A percentile compares a stretch with the other conserved stretches of the same genome.
Evolutionary conservation across 768 basidiomycete genomes (phyloP).

Genomic region (Coprinopsis cinerea): DNA sequence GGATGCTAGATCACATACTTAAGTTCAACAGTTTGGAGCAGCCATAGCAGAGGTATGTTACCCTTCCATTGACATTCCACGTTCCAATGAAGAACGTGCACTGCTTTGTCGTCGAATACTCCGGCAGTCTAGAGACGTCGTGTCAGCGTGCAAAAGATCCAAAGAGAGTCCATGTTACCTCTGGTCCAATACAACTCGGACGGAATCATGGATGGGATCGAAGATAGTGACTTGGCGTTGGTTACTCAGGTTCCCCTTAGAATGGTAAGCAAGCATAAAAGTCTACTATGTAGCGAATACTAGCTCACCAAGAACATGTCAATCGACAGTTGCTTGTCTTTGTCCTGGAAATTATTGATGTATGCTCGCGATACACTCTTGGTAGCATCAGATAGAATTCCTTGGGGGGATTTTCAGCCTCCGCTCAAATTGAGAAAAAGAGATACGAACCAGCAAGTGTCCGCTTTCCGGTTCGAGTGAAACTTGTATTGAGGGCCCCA

Average conservation of each 20-base stretch:
- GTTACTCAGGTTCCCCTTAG: constrained; percentile 84
- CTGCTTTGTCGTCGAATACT: constrained; percentile 77
- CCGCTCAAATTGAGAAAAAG: neutral
- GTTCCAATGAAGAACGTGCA: constrained; percentile 83
- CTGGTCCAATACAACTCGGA: constrained; percentile 62
- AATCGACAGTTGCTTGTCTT: constrained; percentile 88
- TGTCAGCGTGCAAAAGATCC: no score
- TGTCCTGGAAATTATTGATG: constrained; percentile 97
- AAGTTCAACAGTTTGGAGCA: neutral
- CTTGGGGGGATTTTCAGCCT: constrained; percentile 27
- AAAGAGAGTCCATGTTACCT: no score
- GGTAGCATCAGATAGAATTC: constrained; percentile 91
- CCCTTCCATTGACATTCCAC: constrained; percentile 94
- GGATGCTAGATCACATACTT: constrained; percentile 42
- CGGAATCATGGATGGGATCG: constrained; percentile 89
- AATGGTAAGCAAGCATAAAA: constrained; percentile 4
- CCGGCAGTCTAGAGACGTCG: constrained; percentile 46
- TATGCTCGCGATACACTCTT: constrained; percentile 95
- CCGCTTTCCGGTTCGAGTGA: constrained; percentile 90
- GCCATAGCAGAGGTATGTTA: constrained; percentile 25
- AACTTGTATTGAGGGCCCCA: constrained; percentile 91
- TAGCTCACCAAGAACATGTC: constrained; percentile 84
- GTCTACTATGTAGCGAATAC: constrained; percentile 5
- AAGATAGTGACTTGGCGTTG: constrained; percentile 88
- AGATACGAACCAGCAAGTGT: constrained; percentile 68